Evolutionary conservation across 2,329 filamentous ascomycete species (phyloP).

Genomic region (Beauveria varroae): DNA sequence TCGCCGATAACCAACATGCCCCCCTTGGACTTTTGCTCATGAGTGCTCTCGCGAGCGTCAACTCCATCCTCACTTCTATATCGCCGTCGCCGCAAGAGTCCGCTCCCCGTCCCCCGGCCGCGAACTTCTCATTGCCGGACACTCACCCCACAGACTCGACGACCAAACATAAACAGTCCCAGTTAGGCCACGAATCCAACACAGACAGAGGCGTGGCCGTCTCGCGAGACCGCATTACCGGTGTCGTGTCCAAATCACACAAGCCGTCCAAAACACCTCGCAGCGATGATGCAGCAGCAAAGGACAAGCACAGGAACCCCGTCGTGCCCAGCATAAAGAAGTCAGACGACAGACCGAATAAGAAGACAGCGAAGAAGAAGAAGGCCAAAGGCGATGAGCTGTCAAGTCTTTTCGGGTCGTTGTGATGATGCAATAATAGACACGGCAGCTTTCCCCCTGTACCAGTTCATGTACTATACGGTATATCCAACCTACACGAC

Average conservation of each 20-base stretch:
- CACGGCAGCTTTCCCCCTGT: background rate
- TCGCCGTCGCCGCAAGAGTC: constrained; percentile 16
- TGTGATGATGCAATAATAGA: constrained; percentile 23
- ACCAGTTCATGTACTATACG: background rate
- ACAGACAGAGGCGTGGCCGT: constrained; percentile 23
- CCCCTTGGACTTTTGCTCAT: constrained; percentile 63
- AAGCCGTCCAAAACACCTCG: background rate
- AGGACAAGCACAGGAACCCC: constrained; percentile 28
- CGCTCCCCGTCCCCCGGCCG: background rate
- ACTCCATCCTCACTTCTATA: constrained; percentile 34
- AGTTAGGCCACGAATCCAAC: background rate
- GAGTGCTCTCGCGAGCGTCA: constrained; percentile 53
- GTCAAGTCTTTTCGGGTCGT: constrained; percentile 61
- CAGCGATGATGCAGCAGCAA: background rate
- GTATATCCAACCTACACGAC: background rate
- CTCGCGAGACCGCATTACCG: constrained; percentile 17
- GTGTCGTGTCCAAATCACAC: background rate
- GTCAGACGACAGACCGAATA: constrained; percentile 23
- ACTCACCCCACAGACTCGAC: background rate
- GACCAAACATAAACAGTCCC: background rate
- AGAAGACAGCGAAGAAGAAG: constrained; percentile 47
- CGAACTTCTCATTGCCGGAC: background rate
- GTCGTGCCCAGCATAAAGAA: background rate
- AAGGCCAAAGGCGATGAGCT: constrained; percentile 57
- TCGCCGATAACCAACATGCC: constrained; percentile 66